Evolutionary conservation across 208 protist genomes (phyloP).

Genomic region (Crithidia acanthocephali): DNA sequence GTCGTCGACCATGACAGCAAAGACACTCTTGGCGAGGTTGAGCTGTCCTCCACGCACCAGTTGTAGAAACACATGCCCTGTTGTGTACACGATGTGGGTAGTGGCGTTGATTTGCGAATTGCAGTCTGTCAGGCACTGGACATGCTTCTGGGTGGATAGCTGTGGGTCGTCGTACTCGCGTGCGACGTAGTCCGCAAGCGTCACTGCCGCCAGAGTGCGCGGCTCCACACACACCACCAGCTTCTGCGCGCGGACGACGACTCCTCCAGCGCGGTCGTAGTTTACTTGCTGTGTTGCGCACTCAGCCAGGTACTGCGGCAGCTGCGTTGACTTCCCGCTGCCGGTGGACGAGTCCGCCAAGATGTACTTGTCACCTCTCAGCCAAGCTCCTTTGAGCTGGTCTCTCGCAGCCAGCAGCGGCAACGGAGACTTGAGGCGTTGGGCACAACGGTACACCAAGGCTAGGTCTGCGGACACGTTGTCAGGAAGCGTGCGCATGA

Average conservation of each 20-base stretch:
- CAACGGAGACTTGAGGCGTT: neutral
- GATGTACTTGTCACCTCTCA: neutral
- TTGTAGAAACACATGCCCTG: constrained; percentile 10
- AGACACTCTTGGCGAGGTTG: constrained; percentile 37
- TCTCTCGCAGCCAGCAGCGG: constrained; percentile 18
- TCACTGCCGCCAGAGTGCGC: constrained; percentile 96
- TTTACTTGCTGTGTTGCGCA: constrained; percentile 29
- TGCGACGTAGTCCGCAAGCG: constrained; percentile 95
- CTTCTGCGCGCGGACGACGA: neutral
- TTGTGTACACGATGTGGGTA: constrained; percentile 24
- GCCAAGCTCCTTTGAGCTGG: neutral
- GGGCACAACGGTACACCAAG: neutral
- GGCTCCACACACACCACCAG: constrained; percentile 94
- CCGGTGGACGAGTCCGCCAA: constrained; percentile 56
- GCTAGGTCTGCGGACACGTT: neutral
- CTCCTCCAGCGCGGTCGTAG: neutral
- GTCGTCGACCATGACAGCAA: constrained; percentile 98
- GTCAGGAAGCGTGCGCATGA: neutral
- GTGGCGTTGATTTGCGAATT: neutral
- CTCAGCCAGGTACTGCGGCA: constrained; percentile 86
- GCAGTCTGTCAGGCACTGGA: neutral
- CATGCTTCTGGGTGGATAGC: neutral
- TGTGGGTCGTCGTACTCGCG: constrained; percentile 85
- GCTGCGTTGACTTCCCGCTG: constrained; percentile 94
- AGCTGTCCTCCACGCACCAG: neutral